Conservation (phyloP, 306 rosid genomes). For the Cucurbita maxima region DNA sequence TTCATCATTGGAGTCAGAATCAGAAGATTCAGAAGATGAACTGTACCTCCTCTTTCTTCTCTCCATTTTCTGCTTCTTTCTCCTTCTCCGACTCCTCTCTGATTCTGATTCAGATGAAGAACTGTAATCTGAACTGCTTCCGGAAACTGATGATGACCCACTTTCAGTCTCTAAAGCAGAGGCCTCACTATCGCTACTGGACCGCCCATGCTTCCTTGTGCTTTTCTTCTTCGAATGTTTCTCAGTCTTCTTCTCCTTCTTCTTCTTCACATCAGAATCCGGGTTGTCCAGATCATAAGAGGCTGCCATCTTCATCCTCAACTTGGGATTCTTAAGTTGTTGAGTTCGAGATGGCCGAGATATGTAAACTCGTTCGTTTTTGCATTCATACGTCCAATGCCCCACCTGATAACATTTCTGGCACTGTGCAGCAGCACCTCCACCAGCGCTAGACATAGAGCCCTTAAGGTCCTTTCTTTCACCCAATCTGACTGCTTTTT, state of each 20-base stretch:
- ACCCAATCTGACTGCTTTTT: conserved; percentile 87
- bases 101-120: conserved; percentile 80
- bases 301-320: conserved; percentile 45
- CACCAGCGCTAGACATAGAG: conserved; percentile 19
- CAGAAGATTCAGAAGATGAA: conserved; percentile 76
- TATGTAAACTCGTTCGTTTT: conserved; percentile 84
- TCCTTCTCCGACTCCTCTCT: conserved; percentile 51
- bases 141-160: conserved; percentile 57
- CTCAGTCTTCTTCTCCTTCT: conserved; percentile 34
- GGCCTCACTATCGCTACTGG: conserved; percentile 71
- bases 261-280: conserved; percentile 12
- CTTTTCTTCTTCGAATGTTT: conserved; percentile 36
- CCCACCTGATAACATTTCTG: conserved; percentile 83
- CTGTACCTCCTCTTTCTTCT: conserved; percentile 48
- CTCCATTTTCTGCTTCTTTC: conserved; percentile 54
- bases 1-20: conserved; percentile 38
- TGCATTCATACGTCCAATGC: conserved; percentile 97
- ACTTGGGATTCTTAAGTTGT: conserved; percentile 77
- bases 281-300: conserved; percentile 43
- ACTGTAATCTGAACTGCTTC: conserved; percentile 49
- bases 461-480: conserved; percentile 71
- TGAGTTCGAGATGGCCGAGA: conserved; percentile 91
- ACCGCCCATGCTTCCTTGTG: conserved; percentile 60
- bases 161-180: conserved; percentile 92
- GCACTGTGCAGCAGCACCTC: conserved; percentile 60